phyloP scores from a whole-genome alignment of 2,329 filamentous ascomycete species.

The Emmonsiellopsis sp. region DNA sequence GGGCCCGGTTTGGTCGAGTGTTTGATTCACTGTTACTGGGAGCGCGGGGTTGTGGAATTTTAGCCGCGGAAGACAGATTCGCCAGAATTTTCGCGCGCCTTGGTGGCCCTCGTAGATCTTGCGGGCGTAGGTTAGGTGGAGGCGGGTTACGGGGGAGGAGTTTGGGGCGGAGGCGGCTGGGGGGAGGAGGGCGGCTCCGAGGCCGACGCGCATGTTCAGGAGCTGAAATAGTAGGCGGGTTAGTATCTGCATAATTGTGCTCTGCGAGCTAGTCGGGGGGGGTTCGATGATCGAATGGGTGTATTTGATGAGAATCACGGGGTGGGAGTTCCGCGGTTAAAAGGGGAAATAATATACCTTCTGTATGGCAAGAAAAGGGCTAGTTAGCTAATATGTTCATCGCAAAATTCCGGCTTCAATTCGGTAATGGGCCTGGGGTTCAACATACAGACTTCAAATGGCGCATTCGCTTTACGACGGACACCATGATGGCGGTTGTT shows the following conservation, averaged over 20 bases:
- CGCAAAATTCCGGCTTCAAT: constrained; percentile 6
- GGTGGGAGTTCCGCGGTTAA: not conserved
- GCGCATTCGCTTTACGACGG: constrained; percentile 57
- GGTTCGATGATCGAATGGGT: constrained; percentile 3
- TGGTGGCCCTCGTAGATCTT: constrained; percentile 33
- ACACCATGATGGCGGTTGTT: constrained; percentile 33
- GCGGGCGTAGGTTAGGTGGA: constrained; percentile 36
- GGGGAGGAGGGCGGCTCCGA: constrained; percentile 74
- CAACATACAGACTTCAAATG: constrained; percentile 60
- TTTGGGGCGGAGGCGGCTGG: constrained; percentile 21
- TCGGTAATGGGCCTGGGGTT: constrained; percentile 1
- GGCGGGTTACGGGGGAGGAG: constrained; percentile 31
- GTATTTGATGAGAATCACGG: not conserved
- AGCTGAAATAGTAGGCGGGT: constrained; percentile 7
- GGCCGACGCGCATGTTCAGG: constrained; percentile 58
- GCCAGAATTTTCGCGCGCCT: constrained; percentile 74
- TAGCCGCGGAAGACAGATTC: constrained; percentile 67
- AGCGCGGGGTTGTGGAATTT: constrained; percentile 91
- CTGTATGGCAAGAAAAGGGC: constrained; percentile 14
- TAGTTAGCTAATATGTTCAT: not conserved
- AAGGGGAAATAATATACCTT: constrained; percentile 18
- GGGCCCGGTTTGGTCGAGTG: constrained; percentile 40
- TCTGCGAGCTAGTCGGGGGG: not conserved
- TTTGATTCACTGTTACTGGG: constrained; percentile 72
- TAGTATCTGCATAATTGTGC: not conserved